Evolutionary conservation across 1,284 basidiomycete genomes (phyloP).

Genomic region (Marasmius oreades): DNA sequence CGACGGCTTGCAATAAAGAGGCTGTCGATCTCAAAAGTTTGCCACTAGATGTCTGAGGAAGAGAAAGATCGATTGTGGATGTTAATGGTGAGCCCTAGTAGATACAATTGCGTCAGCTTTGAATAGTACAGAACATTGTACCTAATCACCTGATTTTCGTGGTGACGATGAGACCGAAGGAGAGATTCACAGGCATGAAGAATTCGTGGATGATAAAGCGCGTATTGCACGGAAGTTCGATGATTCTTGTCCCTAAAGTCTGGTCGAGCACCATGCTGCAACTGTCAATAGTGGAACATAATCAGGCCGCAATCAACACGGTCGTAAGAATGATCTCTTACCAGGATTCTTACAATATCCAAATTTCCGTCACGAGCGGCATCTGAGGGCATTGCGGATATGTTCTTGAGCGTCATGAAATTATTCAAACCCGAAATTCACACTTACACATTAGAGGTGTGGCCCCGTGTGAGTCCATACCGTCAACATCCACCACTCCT

Average conservation of each 20-base stretch:
- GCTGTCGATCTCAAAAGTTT: constrained; percentile 38
- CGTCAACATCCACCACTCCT: constrained; percentile 64
- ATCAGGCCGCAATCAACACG: constrained; percentile 8
- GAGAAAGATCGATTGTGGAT: constrained; percentile 3
- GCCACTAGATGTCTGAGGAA: constrained; percentile 34
- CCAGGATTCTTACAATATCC: constrained; percentile 59
- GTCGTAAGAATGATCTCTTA: constrained; percentile 24
- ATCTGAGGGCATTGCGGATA: constrained; percentile 38
- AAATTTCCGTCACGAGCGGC: constrained; percentile 67
- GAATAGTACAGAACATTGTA: constrained; percentile 3
- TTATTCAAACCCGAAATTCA: not conserved
- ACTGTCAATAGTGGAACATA: constrained; percentile 35
- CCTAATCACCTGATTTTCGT: constrained; percentile 48
- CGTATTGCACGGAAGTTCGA: constrained; percentile 65
- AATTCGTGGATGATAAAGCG: constrained; percentile 53
- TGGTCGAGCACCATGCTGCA: constrained; percentile 64
- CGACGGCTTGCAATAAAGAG: constrained; percentile 50
- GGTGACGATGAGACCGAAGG: constrained; percentile 55
- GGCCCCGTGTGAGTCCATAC: constrained; percentile 64
- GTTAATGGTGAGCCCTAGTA: constrained; percentile 23
- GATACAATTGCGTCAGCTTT: constrained; percentile 9
- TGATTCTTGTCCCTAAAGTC: constrained; percentile 67
- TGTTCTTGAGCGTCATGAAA: not conserved
- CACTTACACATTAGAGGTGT: constrained; percentile 77
- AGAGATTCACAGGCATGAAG: constrained; percentile 68